A percentile compares a stretch with the other conserved stretches of the same genome.
phyloP scores from a whole-genome alignment of 805 yeast genomes.

The Barnettozyma sucrosica region DNA sequence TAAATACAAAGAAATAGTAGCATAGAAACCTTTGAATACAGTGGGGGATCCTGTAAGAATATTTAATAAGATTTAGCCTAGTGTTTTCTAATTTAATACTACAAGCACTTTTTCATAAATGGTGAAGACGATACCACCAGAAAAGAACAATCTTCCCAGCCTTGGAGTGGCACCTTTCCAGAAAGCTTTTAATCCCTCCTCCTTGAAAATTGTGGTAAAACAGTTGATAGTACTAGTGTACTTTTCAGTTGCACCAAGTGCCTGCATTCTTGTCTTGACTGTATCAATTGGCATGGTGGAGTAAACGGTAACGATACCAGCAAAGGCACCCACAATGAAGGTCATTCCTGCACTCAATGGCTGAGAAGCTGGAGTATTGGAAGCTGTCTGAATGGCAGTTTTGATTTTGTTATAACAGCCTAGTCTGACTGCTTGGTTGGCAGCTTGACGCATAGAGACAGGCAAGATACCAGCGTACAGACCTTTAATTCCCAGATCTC shows the following conservation, averaged over 20 bases:
- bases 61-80: neutral
- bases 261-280: constrained; percentile 95
- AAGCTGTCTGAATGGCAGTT: constrained; percentile 64
- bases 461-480: constrained; percentile 88
- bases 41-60: neutral
- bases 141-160: constrained; percentile 80
- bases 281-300: constrained; percentile 95
- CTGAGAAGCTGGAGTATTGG: constrained; percentile 58
- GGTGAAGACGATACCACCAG: constrained; percentile 97
- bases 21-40: constrained; percentile 2
- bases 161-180: constrained; percentile 99
- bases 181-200: constrained; percentile 86
- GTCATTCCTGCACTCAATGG: constrained; percentile 78
- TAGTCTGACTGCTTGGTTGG: constrained; percentile 89
- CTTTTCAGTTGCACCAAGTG: constrained; percentile 66
- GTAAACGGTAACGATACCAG: constrained; percentile 86
- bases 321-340: constrained; percentile 83
- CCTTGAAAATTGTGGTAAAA: constrained; percentile 68
- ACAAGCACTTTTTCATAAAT: constrained; percentile 85
- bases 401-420: constrained; percentile 92
- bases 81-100: constrained; percentile 19
- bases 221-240: constrained; percentile 79
- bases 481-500: constrained; percentile 78
- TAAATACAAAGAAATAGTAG: neutral
- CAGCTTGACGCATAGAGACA: constrained; percentile 91